A percentile compares a stretch with the other conserved stretches of the same genome.
These are phyloP conservation scores for Volvariella volvacea DNA, from an alignment of 1,284 basidiomycete species.

Conservation along the genomic window DNA sequence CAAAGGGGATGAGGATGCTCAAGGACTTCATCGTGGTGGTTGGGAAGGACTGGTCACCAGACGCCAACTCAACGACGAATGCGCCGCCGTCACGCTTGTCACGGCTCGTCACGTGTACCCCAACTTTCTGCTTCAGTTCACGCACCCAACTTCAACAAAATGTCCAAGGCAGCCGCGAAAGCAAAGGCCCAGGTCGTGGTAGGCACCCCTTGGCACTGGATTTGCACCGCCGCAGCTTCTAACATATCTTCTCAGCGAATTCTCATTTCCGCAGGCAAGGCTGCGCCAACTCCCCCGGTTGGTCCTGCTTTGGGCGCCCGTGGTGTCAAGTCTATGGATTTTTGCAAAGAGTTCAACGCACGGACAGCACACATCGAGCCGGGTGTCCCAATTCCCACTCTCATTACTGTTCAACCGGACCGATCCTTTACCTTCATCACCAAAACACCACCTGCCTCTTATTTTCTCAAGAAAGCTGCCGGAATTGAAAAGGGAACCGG, in stretches of 20 bases:
- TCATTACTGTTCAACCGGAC: slow-evolving; percentile 92
- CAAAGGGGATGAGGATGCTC: slow-evolving; percentile 30
- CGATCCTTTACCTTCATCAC: slow-evolving; percentile 91
- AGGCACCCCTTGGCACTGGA: slow-evolving; percentile 25
- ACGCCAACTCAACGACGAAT: too few relatives aligned
- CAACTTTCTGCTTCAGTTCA: too few relatives aligned
- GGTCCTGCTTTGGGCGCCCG: slow-evolving; percentile 96
- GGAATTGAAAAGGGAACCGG: slow-evolving; percentile 88
- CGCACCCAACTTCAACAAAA: too few relatives aligned
- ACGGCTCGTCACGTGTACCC: too few relatives aligned
- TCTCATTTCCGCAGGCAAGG: slow-evolving; percentile 90
- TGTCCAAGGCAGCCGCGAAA: slow-evolving; percentile 53
- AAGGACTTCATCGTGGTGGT: slow-evolving; percentile 41
- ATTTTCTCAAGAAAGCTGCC: slow-evolving; percentile 89
- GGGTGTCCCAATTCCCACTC: slow-evolving; percentile 84
- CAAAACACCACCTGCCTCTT: slow-evolving; percentile 88
- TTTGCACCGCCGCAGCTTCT: background rate
- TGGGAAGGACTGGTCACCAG: too few relatives aligned
- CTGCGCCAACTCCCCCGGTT: slow-evolving; percentile 92
- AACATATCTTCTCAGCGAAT: slow-evolving; percentile 54
- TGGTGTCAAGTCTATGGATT: slow-evolving; percentile 99
- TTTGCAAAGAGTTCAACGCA: slow-evolving; percentile 97
- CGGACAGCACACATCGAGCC: slow-evolving; percentile 84
- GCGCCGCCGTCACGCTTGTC: too few relatives aligned
- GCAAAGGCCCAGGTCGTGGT: slow-evolving; percentile 62